phyloP scores from a whole-genome alignment of 805 yeast genomes.

The Yarrowia osloensis region DNA sequence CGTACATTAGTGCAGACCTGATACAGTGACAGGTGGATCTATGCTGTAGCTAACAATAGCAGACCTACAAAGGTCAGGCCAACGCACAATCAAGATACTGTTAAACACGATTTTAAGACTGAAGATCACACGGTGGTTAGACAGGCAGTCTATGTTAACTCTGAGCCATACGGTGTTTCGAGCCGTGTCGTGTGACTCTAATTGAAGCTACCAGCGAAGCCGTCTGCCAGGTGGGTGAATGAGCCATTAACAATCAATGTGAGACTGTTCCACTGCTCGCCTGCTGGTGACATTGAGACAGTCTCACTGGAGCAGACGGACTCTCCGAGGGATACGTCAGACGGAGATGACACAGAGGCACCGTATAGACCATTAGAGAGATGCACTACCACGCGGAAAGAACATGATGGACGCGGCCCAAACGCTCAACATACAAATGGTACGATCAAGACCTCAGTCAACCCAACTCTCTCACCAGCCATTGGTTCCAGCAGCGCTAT shows the following conservation, averaged over 20 bases:
- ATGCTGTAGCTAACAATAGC: no score
- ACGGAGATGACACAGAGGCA: no score
- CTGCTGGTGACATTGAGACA: no score
- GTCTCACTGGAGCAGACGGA: no score
- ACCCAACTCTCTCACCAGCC: no score
- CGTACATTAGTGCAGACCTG: neutral
- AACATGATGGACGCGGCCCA: neutral
- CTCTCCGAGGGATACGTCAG: no score
- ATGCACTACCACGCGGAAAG: neutral
- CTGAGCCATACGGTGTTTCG: neutral
- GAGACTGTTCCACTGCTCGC: neutral
- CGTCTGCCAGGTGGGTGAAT: neutral
- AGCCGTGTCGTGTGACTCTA: constrained; percentile 15
- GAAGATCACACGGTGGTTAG: neutral
- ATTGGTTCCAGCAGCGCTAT: neutral
- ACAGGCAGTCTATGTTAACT: neutral
- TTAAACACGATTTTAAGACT: neutral
- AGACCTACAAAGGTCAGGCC: no score
- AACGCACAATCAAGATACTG: neutral
- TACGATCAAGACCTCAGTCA: no score
- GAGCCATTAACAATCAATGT: neutral
- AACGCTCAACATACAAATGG: neutral
- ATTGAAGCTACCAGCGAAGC: neutral
- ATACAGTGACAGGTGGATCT: neutral
- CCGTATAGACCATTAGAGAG: no score